phyloP scores from a whole-genome alignment of 73 alveolate genomes.

The Loxodes magnus region DNA sequence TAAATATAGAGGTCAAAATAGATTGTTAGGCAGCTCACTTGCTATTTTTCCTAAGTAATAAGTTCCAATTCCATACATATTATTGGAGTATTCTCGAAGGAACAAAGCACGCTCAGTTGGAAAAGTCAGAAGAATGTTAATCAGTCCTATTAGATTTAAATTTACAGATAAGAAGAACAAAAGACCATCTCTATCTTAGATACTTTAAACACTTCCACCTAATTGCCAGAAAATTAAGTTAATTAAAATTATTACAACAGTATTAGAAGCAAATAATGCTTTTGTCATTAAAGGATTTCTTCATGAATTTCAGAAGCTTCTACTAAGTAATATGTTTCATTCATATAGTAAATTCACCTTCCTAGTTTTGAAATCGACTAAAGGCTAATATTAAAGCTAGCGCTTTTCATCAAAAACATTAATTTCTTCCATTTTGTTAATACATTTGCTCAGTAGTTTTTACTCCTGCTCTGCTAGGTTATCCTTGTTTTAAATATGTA shows the following conservation, averaged over 20 bases:
- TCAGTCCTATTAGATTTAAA: slow-evolving; percentile 22
- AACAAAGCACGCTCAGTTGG: slow-evolving; percentile 61
- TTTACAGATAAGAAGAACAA: slow-evolving; percentile 41
- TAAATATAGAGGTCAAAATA: slow-evolving; percentile 11
- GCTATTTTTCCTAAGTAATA: slow-evolving; percentile 42
- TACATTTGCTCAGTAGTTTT: background rate
- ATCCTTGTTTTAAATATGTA: slow-evolving; percentile 13
- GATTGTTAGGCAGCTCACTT: slow-evolving; percentile 34
- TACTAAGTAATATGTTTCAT: background rate
- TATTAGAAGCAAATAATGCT: slow-evolving; percentile 5
- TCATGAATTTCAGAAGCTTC: slow-evolving; percentile 6
- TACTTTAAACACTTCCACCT: slow-evolving; percentile 15
- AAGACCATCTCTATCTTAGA: slow-evolving; percentile 53
- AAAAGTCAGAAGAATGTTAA: slow-evolving; percentile 28
- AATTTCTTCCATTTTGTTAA: background rate
- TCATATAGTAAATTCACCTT: background rate
- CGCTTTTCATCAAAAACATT: background rate
- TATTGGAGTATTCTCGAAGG: slow-evolving; percentile 33
- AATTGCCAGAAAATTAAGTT: slow-evolving; percentile 15
- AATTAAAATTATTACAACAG: slow-evolving; percentile 15
- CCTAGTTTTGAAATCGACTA: background rate
- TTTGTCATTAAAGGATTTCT: slow-evolving; percentile 8
- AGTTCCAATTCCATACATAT: slow-evolving; percentile 33
- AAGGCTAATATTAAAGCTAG: background rate
- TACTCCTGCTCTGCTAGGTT: background rate